Conservation (phyloP, 257 asterid genomes). For the Solanum ossicruentum region DNA sequence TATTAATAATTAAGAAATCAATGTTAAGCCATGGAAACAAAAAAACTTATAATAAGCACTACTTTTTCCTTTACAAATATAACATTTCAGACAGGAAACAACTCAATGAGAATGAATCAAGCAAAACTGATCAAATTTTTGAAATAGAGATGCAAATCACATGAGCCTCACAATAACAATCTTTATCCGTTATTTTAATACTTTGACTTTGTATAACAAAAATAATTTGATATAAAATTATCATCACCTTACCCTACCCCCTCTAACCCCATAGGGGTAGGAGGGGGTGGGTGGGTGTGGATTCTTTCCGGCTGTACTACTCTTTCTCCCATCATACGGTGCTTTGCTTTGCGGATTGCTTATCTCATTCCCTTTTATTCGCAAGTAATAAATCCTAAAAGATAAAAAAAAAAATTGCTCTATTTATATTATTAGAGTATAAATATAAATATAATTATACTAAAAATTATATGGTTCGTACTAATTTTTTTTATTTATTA, state of each 20-base stretch:
- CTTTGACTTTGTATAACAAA: not conserved
- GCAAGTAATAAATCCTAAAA: not conserved
- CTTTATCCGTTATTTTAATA: not conserved
- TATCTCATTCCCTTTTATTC: not conserved
- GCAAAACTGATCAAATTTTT: not conserved
- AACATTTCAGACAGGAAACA: not conserved
- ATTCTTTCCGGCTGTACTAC: slow-evolving; percentile 63
- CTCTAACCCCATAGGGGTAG: not conserved
- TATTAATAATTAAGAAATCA: not conserved
- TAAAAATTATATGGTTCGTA: not conserved
- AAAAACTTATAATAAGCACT: not conserved
- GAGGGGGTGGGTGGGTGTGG: not conserved
- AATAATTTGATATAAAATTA: not conserved
- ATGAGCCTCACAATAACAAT: not conserved
- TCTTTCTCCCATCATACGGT: slow-evolving; percentile 20
- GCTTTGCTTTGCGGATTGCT: slow-evolving; percentile 29
- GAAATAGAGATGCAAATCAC: not conserved
- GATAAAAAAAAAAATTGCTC: not conserved
- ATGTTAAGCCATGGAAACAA: not conserved
- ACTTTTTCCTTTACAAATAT: not conserved
- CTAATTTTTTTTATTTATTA: not conserved
- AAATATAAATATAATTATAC: not conserved
- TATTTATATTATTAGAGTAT: not conserved
- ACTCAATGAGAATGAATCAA: rapidly evolving
- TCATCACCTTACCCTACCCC: not conserved